Evolutionary conservation across 169 alveolate genomes (phyloP).

Genomic region (Plasmodium billcollinsi): DNA sequence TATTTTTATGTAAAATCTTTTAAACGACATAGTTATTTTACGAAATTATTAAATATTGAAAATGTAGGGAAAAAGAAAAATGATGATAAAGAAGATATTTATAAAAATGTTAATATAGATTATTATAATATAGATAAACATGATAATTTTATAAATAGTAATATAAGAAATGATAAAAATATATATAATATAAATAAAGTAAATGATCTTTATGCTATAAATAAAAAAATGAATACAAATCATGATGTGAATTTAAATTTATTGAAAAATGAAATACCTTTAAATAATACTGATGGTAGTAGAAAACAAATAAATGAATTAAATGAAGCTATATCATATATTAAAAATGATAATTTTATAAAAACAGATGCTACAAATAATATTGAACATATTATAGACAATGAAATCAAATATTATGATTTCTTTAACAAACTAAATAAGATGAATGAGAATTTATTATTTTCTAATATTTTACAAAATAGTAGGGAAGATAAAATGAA

Average conservation of each 20-base stretch:
- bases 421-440: conserved; percentile 48
- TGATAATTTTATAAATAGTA: background rate
- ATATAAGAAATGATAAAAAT: background rate
- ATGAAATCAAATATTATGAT: conserved; percentile 45
- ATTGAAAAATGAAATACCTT: no score
- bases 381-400: conserved; percentile 35
- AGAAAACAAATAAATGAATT: background rate
- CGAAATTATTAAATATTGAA: conserved; percentile 27
- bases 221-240: no score
- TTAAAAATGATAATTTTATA: background rate
- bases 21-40: conserved; percentile 65
- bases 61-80: background rate
- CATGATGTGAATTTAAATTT: no score
- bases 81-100: background rate
- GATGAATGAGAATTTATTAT: conserved; percentile 35
- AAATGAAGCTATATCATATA: background rate
- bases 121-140: background rate
- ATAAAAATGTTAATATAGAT: background rate
- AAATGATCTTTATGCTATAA: background rate
- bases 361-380: conserved; percentile 24
- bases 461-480: conserved; percentile 10
- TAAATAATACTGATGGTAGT: background rate
- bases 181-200: background rate
- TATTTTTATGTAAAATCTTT: conserved; percentile 51
- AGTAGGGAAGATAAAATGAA: conserved; percentile 43